Evolutionary conservation across 163 green algal species (phyloP), one percentile per base, ranked within the genome.

Genomic region (Chlorella variabilis): DNA sequence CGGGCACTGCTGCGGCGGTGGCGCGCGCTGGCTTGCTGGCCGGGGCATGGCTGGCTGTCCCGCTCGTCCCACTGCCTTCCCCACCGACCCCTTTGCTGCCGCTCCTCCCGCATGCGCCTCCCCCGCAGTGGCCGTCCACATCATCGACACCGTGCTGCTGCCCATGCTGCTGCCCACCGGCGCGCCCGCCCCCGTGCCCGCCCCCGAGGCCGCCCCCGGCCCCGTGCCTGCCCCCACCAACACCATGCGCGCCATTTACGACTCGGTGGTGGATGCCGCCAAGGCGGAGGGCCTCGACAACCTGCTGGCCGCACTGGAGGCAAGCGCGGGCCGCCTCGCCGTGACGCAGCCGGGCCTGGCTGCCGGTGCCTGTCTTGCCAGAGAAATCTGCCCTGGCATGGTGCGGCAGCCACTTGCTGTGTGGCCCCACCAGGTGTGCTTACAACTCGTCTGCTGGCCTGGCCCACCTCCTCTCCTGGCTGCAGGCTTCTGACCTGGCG

Each of bases 131-230:
- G 59, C 42, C 13, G 71, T 78, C 31, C 71, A 78, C 36, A 66
- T 78, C 34, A 67, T 78, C 34, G 71, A 78, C 34, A 3, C 33
- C 2, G 71, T 67, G 49, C 71, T 78, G 71, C 71, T 78, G 71
- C 71, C 71, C 49, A 15, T 49, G 20, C 36, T 15, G 71, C 71
- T 78, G 49, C 4, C 29, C 29, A 23, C n/a, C n/a, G n/a, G n/a
- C n/a, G n/a, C n/a, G n/a, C n/a, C n/a, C n/a, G n/a, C 41, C 21
- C 15, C 54, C 54, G 54, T 5, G 13, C 54, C 59, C 59, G 59
- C 59, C n/a, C n/a, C 59, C 59, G 59, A n/a, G 23, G 20, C 18
- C 20, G n/a, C 27, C 27, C 15, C 15, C 9, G 15, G 15, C 21
- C 15, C 51, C 20, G 21, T 15, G 20, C 51, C 51, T 15, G 20